Evolutionary conservation across 495 filamentous ascomycete genomes (phyloP).

Genomic region (Ramalina intermedia): DNA sequence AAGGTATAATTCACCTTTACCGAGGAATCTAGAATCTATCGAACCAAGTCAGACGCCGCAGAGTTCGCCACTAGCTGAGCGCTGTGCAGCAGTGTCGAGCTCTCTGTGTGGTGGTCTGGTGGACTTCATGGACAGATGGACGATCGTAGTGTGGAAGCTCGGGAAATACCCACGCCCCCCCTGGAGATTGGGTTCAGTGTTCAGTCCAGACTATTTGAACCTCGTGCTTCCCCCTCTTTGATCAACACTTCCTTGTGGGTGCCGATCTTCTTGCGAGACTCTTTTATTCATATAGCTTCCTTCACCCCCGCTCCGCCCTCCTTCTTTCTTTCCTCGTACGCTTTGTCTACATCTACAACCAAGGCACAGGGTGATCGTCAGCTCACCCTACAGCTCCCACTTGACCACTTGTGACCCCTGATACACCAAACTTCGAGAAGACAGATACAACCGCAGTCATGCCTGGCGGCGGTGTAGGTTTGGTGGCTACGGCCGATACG

Average conservation of each 20-base stretch:
- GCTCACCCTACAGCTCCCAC: too few species aligned
- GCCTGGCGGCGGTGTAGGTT: conserved; percentile 10
- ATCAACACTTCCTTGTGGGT: neutral
- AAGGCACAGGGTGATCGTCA: neutral
- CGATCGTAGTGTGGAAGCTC: too few species aligned
- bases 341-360: neutral
- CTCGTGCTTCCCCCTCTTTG: neutral
- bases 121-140: too few species aligned
- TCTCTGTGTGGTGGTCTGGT: neutral
- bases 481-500: conserved; percentile 23
- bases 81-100: neutral
- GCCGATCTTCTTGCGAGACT: neutral
- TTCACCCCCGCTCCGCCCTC: neutral
- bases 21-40: neutral
- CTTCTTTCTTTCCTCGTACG: neutral
- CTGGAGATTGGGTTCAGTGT: too few species aligned
- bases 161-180: too few species aligned
- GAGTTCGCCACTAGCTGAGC: neutral
- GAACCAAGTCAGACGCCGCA: neutral
- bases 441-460: conserved; percentile 8
- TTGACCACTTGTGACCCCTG: neutral
- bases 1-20: neutral
- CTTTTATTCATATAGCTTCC: neutral
- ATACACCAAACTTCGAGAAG: neutral
- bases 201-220: neutral